Base-by-base conservation (phyloP, 2,329 filamentous ascomycete species). In the Diplodia sapinea region DNA sequence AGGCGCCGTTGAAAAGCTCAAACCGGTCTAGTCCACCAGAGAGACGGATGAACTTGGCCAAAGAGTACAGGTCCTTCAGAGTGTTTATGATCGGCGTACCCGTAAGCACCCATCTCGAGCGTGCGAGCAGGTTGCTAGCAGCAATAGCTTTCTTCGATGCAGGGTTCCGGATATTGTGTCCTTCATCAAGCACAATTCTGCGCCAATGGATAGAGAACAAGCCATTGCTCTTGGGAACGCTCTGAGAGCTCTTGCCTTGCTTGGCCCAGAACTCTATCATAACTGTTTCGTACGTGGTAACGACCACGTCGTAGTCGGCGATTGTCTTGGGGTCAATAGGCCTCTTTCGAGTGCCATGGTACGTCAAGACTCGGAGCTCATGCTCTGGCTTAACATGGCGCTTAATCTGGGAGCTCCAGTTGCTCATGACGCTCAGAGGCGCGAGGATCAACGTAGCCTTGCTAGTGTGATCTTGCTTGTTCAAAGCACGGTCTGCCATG, bases 71-170 rank as follows among this genome's bases (percentile, higher is more conserved):
- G 72, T 97, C 94, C 26, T 86, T 82, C 2, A 94, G 87, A 13
- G 85, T 88, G 72, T 97, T 97, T 90, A 95, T 95, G 90, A 94
- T 93, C 0, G 92, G 92, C 0, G 92, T 95, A 26, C 92, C 92
- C 2, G 89, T 92, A 76, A 94, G 85, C 74, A 90, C 93, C 81
- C 91, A 89, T 56, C 91, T 85, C 74, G 90, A 87, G 43, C 80
- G 82, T 15, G 90, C 82, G 68, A 85, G 79, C 13, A 95, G 77
- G 12, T 79, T 76, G 71, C 82, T 86, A 36, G 87, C 87, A 6
- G 87, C 91, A 70, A 84, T 82, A 1, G 90, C 86, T 6, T 84
- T 80, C 70, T 87, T 85, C 0, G 90, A 89, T 47, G 80, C 83
- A 67, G 85, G 85, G 73, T 94, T 94, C 80, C 94, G 94, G 81